These are phyloP conservation scores for Jaapia argillacea DNA, from an alignment of 768 basidiomycete genomes.

Conservation along the genomic window DNA sequence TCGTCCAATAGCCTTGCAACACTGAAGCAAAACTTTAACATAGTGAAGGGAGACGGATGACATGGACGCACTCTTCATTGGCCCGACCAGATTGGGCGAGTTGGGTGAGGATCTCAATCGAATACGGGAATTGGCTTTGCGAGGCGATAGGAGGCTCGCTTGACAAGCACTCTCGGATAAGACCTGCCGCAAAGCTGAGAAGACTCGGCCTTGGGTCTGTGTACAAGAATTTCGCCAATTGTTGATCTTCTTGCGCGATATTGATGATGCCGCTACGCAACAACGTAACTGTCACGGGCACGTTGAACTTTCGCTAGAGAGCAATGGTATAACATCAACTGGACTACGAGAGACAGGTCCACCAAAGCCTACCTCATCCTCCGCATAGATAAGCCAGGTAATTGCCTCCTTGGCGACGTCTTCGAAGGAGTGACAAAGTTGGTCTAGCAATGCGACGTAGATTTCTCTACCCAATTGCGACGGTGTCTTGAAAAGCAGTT, in stretches of 20 bases:
- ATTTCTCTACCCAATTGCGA: slow-evolving; percentile 86
- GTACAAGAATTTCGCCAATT: slow-evolving; percentile 77
- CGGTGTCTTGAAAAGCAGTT: slow-evolving; percentile 84
- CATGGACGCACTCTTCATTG: slow-evolving; percentile 67
- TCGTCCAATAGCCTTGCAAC: slow-evolving; percentile 72
- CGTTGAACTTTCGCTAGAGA: slow-evolving; percentile 86
- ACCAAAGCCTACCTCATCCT: slow-evolving; percentile 69
- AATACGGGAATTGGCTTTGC: slow-evolving; percentile 68
- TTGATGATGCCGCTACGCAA: slow-evolving; percentile 77
- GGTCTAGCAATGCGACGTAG: slow-evolving; percentile 82
- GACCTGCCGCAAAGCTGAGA: slow-evolving; percentile 70
- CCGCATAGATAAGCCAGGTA: slow-evolving; percentile 92
- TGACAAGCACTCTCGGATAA: slow-evolving; percentile 82
- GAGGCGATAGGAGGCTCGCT: slow-evolving; percentile 73
- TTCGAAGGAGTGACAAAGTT: slow-evolving; percentile 80
- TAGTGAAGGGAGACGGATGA: slow-evolving; percentile 6
- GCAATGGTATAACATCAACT: slow-evolving; percentile 8
- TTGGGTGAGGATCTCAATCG: slow-evolving; percentile 73
- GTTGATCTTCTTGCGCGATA: slow-evolving; percentile 73
- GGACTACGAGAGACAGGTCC: slow-evolving; percentile 4
- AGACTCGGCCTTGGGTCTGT: slow-evolving; percentile 70
- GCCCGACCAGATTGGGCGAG: slow-evolving; percentile 66
- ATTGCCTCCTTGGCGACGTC: slow-evolving; percentile 96
- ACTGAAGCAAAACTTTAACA: slow-evolving; percentile 27
- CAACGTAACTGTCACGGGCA: slow-evolving; percentile 86